These are phyloP conservation scores for Iodosphaeria phyllophila DNA, from an alignment of 2,329 filamentous ascomycete species.

Conservation along the genomic window DNA sequence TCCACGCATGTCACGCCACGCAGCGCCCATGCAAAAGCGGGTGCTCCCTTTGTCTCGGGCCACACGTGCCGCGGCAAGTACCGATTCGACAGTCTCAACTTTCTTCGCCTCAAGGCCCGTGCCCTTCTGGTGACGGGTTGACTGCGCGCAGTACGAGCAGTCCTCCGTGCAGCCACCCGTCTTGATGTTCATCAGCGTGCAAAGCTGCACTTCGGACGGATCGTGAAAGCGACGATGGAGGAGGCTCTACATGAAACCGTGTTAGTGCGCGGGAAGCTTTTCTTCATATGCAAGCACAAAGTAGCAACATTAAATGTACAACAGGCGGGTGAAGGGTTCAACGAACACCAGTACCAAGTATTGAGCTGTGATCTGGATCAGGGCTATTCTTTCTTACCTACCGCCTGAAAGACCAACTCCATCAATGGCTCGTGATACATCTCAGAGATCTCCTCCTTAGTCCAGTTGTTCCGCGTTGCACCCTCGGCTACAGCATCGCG, in stretches of 20 bases:
- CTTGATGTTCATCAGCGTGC: slow-evolving; percentile 94
- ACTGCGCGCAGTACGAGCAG: slow-evolving; percentile 85
- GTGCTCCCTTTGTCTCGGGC: slow-evolving; percentile 75
- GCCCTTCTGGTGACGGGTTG: slow-evolving; percentile 58
- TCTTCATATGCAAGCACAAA: no score
- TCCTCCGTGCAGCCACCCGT: slow-evolving; percentile 84
- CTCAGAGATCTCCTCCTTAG: slow-evolving; percentile 59
- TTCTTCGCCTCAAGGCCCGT: slow-evolving; percentile 66
- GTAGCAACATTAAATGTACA: no score
- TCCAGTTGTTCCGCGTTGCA: slow-evolving; percentile 55
- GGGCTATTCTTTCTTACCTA: no score
- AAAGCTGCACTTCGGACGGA: slow-evolving; percentile 71
- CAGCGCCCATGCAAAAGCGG: slow-evolving; percentile 88
- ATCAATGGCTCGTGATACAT: slow-evolving; percentile 71
- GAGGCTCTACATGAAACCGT: slow-evolving; percentile 32
- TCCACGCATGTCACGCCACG: slow-evolving; percentile 86
- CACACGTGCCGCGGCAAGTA: slow-evolving; percentile 57
- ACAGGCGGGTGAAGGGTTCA: no score
- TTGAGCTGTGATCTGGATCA: no score
- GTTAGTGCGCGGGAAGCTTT: no score
- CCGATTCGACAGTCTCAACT: slow-evolving; percentile 61
- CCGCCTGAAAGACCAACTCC: slow-evolving; percentile 58
- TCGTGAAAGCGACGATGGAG: slow-evolving; percentile 76
- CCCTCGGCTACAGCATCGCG: slow-evolving; percentile 38
- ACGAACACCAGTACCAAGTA: no score